These are phyloP conservation scores for Huntiella savannae DNA, from an alignment of 2,329 filamentous ascomycete genomes.

Conservation along the genomic window DNA sequence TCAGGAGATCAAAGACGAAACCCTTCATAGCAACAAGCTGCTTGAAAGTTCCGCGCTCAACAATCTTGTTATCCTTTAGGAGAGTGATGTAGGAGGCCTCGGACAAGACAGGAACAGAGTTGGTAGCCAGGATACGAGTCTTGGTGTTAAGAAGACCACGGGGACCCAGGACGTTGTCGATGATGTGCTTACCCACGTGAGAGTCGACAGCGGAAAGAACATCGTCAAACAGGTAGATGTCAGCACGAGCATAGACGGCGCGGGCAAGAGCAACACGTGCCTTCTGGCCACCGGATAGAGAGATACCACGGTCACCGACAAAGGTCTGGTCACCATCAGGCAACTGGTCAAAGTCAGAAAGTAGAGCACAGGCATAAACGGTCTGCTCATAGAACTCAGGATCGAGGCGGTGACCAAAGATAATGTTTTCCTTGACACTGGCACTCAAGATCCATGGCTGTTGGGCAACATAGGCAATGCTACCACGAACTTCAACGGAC, in stretches of 20 bases:
- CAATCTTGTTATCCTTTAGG: conserved; percentile 61
- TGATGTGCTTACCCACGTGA: conserved; percentile 86
- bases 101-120: conserved; percentile 77
- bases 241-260: conserved; percentile 90
- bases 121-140: conserved; percentile 84
- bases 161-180: conserved; percentile 78
- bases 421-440: conserved; percentile 88
- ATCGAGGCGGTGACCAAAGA: conserved; percentile 90
- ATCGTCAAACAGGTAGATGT: conserved; percentile 88
- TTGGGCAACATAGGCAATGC: conserved; percentile 80
- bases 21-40: conserved; percentile 90
- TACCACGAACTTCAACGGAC: conserved; percentile 63
- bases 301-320: conserved; percentile 92
- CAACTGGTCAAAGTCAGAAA: conserved; percentile 78
- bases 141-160: conserved; percentile 68
- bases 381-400: conserved; percentile 87
- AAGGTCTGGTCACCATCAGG: conserved; percentile 94
- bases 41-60: conserved; percentile 77
- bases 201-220: conserved; percentile 94
- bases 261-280: conserved; percentile 79
- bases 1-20: conserved; percentile 67
- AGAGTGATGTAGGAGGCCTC: conserved; percentile 81
- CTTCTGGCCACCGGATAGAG: conserved; percentile 88
- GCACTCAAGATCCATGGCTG: conserved; percentile 96
- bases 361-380: conserved; percentile 71